Base-by-base conservation (phyloP, 108 stramenopile genomes). In the Nitzschia sp. region DNA sequence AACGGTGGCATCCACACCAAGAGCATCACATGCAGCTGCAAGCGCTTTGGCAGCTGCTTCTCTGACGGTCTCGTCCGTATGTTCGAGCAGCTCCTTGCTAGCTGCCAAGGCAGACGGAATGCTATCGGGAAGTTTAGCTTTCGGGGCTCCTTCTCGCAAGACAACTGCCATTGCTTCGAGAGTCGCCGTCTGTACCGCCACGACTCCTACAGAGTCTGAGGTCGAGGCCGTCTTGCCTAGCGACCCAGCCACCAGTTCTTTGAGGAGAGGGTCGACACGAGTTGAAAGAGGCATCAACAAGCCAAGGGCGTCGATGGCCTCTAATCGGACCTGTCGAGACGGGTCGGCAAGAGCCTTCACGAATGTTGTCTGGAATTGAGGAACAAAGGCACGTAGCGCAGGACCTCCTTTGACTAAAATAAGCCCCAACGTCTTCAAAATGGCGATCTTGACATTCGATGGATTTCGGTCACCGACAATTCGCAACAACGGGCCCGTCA, bases 351-450 rank as follows among this genome's bases (percentile, higher is more conserved):
- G 82, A n/a, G 96, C 92, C 74, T 99, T 99, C 22, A 97, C 91
- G 66, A 99, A 98, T 4, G 99, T 99, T 15, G 99, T 98, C 63
- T 99, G 99, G 45, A 99, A 97, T 71, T 99, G 99, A 13, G 99
- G 99, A 23, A 97, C 97, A 58, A 99, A 98, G 5, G 98, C 96
- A 69, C 96, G 89, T 22, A 99, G 78, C 25, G 92, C 87, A 5
- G 87, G 80, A 38, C 97, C 97, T 30, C 96, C 99, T 63, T 96
- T 97, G 36, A 81, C 81, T 33, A 98, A 75, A 44, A 98, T 93
- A 23, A 96, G 77, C 13, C 91, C 91, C 22, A 96, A 59, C 0
- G 96, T 95, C 63, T 89, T 79, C 28, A 98, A 68, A 35, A 98
- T 97, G 0, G 98, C 95, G 53, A 91, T 80, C 77, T 98, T 98